These are phyloP conservation scores for Petunia hybrid DNA, from an alignment of 305 asterid genomes.

Conservation along the genomic window DNA sequence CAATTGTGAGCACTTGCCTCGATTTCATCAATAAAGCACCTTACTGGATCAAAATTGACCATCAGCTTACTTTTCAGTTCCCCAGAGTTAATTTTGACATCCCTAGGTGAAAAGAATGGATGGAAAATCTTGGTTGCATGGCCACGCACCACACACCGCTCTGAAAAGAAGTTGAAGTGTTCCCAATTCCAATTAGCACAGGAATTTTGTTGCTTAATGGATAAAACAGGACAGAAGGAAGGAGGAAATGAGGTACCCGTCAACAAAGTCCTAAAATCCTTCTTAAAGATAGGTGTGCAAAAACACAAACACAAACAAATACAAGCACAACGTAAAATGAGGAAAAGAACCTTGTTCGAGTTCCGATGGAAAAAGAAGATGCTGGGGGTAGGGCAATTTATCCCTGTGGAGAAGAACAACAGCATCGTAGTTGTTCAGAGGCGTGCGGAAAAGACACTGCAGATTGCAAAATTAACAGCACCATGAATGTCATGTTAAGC, in stretches of 20 bases:
- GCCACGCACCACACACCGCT: slow-evolving; percentile 70
- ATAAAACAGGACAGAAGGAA: background rate
- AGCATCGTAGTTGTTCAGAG: slow-evolving; percentile 89
- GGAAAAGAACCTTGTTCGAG: slow-evolving; percentile 64
- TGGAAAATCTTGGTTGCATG: slow-evolving; percentile 74
- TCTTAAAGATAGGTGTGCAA: background rate
- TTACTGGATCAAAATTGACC: slow-evolving; percentile 92
- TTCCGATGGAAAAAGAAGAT: slow-evolving; percentile 89
- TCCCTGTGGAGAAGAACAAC: slow-evolving; percentile 89
- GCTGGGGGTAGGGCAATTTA: slow-evolving; percentile 83
- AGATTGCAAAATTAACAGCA: slow-evolving; percentile 33
- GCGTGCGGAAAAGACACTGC: slow-evolving; percentile 99
- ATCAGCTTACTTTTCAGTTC: slow-evolving; percentile 69
- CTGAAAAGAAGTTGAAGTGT: slow-evolving; percentile 45
- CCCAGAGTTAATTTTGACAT: slow-evolving; percentile 53
- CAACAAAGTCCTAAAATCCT: background rate
- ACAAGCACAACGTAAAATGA: background rate
- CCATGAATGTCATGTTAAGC: slow-evolving; percentile 13
- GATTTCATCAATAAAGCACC: slow-evolving; percentile 64
- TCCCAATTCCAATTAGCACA: background rate
- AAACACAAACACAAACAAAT: slow-evolving; percentile 14
- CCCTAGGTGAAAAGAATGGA: slow-evolving; percentile 66
- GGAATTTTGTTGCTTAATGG: slow-evolving; percentile 17
- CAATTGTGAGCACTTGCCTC: slow-evolving; percentile 64
- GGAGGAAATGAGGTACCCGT: slow-evolving; percentile 3